Percentiles rank a stretch among this genome's conserved stretches.
Conservation (phyloP, 805 yeast species). For the Ogataea degrootiae region DNA sequence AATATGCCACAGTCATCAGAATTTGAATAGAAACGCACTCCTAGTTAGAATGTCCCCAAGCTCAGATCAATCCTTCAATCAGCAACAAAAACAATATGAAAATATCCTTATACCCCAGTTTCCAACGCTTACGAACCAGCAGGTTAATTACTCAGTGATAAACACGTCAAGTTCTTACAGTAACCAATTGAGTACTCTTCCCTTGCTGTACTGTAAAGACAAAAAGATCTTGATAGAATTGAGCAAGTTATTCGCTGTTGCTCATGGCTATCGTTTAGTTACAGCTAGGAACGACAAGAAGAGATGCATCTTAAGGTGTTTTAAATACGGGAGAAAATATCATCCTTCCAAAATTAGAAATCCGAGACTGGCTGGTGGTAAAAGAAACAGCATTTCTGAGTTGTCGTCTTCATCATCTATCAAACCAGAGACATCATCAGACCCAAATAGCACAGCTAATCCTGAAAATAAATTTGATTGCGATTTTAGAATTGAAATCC, state of each 20-base stretch:
- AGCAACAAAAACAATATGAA: not conserved
- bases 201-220: slow-evolving; percentile 17
- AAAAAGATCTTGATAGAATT: slow-evolving; percentile 19
- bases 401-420: too few relatives aligned
- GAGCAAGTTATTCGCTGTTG: slow-evolving; percentile 18
- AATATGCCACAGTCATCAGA: too few relatives aligned
- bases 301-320: slow-evolving; percentile 21
- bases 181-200: slow-evolving; percentile 5
- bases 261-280: slow-evolving; percentile 23
- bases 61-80: too few relatives aligned
- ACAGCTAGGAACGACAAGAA: slow-evolving; percentile 22
- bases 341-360: slow-evolving; percentile 3
- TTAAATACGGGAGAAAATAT: slow-evolving; percentile 9
- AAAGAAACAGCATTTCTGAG: not conserved
- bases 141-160: not conserved
- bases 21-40: too few relatives aligned
- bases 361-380: slow-evolving; percentile 2
- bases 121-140: not conserved
- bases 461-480: slow-evolving; percentile 11
- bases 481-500: slow-evolving; percentile 22
- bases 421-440: not conserved
- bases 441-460: not conserved
- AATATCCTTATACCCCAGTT: not conserved
- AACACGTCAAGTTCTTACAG: not conserved
- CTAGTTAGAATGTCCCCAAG: too few relatives aligned